A percentile compares a stretch with the other conserved stretches of the same genome.
Conservation (phyloP, 768 basidiomycete genomes). For the Xerocomellus dryophilus region DNA sequence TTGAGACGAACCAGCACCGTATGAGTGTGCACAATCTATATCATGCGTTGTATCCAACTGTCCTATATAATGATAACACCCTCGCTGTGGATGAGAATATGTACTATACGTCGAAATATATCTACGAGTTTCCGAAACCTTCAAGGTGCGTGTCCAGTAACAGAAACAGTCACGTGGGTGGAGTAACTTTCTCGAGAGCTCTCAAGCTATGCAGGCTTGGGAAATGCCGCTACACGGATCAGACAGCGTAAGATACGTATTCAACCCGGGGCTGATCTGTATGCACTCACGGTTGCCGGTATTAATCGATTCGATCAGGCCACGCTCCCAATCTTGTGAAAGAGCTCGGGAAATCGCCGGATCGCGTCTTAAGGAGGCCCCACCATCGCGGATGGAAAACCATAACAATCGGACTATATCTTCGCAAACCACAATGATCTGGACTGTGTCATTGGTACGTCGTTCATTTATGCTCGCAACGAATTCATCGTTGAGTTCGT, state of each 20-base stretch:
- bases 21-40: constrained; percentile 3
- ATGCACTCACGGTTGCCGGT: constrained; percentile 22
- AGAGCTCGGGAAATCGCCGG: constrained; percentile 14
- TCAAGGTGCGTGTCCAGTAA: not conserved
- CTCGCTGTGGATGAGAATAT: not conserved
- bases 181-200: not conserved
- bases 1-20: constrained; percentile 11
- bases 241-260: not conserved
- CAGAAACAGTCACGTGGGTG: not conserved
- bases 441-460: constrained; percentile 26
- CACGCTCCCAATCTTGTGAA: constrained; percentile 18
- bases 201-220: not conserved
- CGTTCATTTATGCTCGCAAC: constrained; percentile 19
- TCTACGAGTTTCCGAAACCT: not conserved
- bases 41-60: not conserved
- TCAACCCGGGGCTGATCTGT: not conserved
- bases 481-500: constrained; percentile 18
- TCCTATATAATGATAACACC: not conserved
- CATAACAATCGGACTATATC: constrained; percentile 27
- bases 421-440: constrained; percentile 25
- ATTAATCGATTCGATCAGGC: constrained; percentile 14
- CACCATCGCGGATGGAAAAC: constrained; percentile 31
- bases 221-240: constrained; percentile 1
- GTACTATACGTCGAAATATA: not conserved
- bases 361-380: constrained; percentile 19